These are phyloP conservation scores for Sclerotinia nivalis DNA, from an alignment of 2,329 filamentous ascomycete species.

Conservation along the genomic window DNA sequence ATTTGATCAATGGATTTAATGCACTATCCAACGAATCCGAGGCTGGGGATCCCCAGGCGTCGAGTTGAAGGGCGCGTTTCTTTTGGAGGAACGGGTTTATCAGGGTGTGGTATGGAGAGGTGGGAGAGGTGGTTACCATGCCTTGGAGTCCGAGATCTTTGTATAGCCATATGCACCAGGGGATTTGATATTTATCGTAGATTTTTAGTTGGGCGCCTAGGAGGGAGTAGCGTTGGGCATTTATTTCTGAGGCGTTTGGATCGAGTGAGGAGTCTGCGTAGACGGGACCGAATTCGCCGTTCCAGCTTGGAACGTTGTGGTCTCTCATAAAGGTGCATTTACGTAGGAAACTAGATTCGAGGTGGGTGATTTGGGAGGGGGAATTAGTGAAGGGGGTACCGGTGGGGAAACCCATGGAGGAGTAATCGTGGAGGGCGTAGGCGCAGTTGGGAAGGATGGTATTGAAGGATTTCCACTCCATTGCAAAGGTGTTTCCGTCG, in stretches of 20 bases:
- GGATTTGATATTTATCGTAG: conserved; percentile 53
- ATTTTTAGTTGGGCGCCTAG: conserved; percentile 51
- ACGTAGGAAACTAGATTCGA: conserved; percentile 46
- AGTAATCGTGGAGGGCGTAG: conserved; percentile 57
- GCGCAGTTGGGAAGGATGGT: conserved; percentile 50
- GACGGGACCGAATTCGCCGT: conserved; percentile 53
- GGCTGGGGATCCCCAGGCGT: conserved; percentile 54
- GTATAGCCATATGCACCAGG: conserved; percentile 62
- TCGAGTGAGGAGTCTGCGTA: conserved; percentile 41
- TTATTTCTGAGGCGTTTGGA: conserved; percentile 43
- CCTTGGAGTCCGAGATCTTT: conserved; percentile 59
- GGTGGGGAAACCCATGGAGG: conserved; percentile 51
- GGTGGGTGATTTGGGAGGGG: conserved; percentile 46
- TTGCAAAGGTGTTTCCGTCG: conserved; percentile 56
- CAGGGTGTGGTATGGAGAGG: conserved; percentile 52
- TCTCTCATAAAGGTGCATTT: conserved; percentile 49
- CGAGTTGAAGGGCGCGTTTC: conserved; percentile 54
- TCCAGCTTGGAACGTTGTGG: conserved; percentile 49
- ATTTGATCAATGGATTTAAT: conserved; percentile 27
- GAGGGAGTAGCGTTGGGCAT: conserved; percentile 49
- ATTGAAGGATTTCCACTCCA: conserved; percentile 50
- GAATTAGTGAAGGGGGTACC: conserved; percentile 47
- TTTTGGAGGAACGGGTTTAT: conserved; percentile 56
- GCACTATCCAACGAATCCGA: conserved; percentile 39
- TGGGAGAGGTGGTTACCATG: conserved; percentile 49